Conservation (phyloP, 352 stramenopile species). For the Hyphochytrium catenoides region DNA sequence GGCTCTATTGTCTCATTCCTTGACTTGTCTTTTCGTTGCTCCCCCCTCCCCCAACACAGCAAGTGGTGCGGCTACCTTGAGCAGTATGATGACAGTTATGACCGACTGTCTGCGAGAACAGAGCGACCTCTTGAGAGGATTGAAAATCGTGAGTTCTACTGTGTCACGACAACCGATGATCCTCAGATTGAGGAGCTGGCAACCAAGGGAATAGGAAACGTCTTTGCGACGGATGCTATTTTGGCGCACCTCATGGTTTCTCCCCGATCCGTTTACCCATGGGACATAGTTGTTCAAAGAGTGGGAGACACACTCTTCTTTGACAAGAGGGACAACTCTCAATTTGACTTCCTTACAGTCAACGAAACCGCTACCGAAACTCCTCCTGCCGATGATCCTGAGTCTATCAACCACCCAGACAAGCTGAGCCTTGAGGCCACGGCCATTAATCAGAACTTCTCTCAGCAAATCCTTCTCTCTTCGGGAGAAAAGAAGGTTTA, state of each 20-base stretch:
- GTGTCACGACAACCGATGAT: slow-evolving; percentile 88
- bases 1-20: too few relatives aligned
- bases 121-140: slow-evolving; percentile 43
- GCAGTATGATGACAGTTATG: slow-evolving; percentile 81
- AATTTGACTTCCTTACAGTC: slow-evolving; percentile 83
- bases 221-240: slow-evolving; percentile 93
- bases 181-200: slow-evolving; percentile 80
- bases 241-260: slow-evolving; percentile 88
- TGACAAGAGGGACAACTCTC: slow-evolving; percentile 83
- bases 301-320: slow-evolving; percentile 89
- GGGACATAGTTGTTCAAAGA: slow-evolving; percentile 82
- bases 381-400: slow-evolving; percentile 46
- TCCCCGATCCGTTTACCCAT: slow-evolving; percentile 84
- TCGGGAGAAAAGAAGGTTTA: slow-evolving; percentile 24
- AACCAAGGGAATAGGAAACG: slow-evolving; percentile 48
- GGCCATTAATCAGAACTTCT: slow-evolving; percentile 97
- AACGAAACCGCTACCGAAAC: slow-evolving; percentile 83
- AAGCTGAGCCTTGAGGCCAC: slow-evolving; percentile 85
- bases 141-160: slow-evolving; percentile 83
- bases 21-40: too few relatives aligned
- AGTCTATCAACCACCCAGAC: slow-evolving; percentile 86
- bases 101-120: slow-evolving; percentile 69
- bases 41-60: too few relatives aligned
- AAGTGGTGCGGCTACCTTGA: slow-evolving; percentile 80
- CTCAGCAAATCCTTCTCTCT: slow-evolving; percentile 79